Base-by-base conservation (phyloP, 2,329 filamentous ascomycete genomes). In the Colletotrichum falcatum region DNA sequence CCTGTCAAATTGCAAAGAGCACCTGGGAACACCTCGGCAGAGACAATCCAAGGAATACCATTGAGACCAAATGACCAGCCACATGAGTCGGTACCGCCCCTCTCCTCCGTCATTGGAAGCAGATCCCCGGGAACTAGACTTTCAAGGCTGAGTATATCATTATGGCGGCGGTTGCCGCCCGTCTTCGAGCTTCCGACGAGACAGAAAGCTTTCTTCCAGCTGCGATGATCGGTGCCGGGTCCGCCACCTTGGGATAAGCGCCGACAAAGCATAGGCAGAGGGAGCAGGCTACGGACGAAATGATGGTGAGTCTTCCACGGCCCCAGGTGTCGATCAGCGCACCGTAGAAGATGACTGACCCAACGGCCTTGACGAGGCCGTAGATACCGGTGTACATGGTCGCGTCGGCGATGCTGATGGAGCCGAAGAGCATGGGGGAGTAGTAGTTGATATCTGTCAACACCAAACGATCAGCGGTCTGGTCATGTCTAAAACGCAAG, bases 121-220 rank as follows among this genome's bases (percentile, higher is more conserved):
- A 18, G 5, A 7, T 2, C 11, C 14, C 4, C 18, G 11, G 30
- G 20, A 9, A 12, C 5, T 7, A 1, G 18, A 72, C 85, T 72
- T 82, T 87, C 76, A 87, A 87, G 54, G 87, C 81, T 1, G 82
- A 86, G 72, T 87, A 88, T 1, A 88, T 78, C 79, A 88, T 88
- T 30, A 88, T 84, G 75, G 85, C 85, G 3, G 85, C 86, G 39
- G 86, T 87, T 9, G 86, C 86, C 18, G 86, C 81, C 67, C 85
- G 83, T 0, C 86, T 87, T 66, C 85, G 85, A 4, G 82, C 83
- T 5, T 76, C 76, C 0, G 81, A 83, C 0, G 81, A 82, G 8
- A 81, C 76, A 0, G 84, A 83, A 7, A 81, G 78, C 1, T 83
- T 75, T 16, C 79, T 77, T 9, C 85, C 85, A 2, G 79, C 79